A percentile compares a stretch with the other conserved stretches of the same genome.
Conservation (phyloP, 148 eudicot genomes). For the Spergularia bocconei region DNA sequence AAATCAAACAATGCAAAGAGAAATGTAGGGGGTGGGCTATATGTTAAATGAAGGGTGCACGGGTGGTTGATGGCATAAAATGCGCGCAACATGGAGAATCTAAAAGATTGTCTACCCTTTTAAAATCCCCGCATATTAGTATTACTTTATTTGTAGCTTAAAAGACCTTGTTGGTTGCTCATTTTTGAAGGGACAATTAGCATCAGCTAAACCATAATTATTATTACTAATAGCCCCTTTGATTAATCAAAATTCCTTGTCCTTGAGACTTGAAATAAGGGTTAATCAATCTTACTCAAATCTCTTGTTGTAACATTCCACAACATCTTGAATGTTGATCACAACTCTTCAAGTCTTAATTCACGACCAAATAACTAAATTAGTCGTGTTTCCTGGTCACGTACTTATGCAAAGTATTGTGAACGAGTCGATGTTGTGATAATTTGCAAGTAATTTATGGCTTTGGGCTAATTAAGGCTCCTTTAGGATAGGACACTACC, state of each 20-base stretch:
- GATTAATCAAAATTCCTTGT: neutral
- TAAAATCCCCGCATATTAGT: neutral
- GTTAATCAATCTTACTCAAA: neutral
- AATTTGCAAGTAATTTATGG: too few relatives aligned
- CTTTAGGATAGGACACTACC: too few relatives aligned
- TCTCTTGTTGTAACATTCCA: neutral
- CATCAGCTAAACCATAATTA: neutral
- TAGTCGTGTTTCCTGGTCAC: too few relatives aligned
- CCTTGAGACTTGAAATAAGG: neutral
- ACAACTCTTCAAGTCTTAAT: neutral
- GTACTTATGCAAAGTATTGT: too few relatives aligned
- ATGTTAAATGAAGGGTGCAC: conserved; percentile 21
- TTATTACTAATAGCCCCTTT: neutral
- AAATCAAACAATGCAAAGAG: too few relatives aligned
- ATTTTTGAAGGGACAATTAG: conserved; percentile 1
- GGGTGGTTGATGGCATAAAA: conserved; percentile 22
- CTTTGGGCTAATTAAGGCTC: too few relatives aligned
- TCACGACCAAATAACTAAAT: too few relatives aligned
- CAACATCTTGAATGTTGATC: conserved; percentile 2
- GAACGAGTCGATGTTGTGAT: too few relatives aligned
- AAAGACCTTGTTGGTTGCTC: neutral
- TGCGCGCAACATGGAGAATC: conserved; percentile 4
- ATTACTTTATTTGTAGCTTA: neutral
- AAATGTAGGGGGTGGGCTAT: neutral
- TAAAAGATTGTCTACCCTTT: conserved; percentile 9